Conservation (phyloP, 768 basidiomycete genomes). For the Lactarius pseudohatsudake region DNA sequence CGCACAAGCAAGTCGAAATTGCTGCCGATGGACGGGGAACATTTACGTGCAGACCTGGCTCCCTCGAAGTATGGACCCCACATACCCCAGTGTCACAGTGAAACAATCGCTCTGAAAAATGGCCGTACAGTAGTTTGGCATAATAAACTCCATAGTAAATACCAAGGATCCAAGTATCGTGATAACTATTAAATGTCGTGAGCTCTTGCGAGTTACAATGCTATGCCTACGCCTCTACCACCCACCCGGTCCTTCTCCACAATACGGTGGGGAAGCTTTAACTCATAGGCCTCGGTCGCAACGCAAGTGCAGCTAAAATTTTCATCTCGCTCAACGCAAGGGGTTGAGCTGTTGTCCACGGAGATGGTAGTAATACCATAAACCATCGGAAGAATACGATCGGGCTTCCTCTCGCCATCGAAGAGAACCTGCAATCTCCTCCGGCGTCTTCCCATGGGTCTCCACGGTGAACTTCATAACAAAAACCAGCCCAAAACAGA, state of each 20-base stretch:
- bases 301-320: not conserved
- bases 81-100: not conserved
- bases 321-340: not conserved
- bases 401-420: slow-evolving; percentile 52
- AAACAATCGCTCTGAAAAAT: not conserved
- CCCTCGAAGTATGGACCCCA: slow-evolving; percentile 60
- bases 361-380: slow-evolving; percentile 48
- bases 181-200: not conserved
- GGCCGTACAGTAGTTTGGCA: not conserved
- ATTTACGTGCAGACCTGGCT: slow-evolving; percentile 58
- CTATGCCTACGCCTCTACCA: not conserved
- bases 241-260: slow-evolving; percentile 14
- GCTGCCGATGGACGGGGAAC: slow-evolving; percentile 61
- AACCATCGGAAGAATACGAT: slow-evolving; percentile 47
- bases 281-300: slow-evolving; percentile 7
- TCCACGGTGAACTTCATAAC: slow-evolving; percentile 56
- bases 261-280: slow-evolving; percentile 8
- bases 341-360: slow-evolving; percentile 17
- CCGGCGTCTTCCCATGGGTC: slow-evolving; percentile 66
- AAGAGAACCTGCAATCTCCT: slow-evolving; percentile 74
- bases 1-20: slow-evolving; percentile 45
- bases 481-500: slow-evolving; percentile 59
- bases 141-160: not conserved
- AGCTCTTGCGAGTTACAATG: not conserved
- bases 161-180: not conserved